Percentiles rank a stretch among this genome's conserved stretches.
phyloP scores from a whole-genome alignment of 73 alveolate genomes.

The Paramecium primaurelia region DNA sequence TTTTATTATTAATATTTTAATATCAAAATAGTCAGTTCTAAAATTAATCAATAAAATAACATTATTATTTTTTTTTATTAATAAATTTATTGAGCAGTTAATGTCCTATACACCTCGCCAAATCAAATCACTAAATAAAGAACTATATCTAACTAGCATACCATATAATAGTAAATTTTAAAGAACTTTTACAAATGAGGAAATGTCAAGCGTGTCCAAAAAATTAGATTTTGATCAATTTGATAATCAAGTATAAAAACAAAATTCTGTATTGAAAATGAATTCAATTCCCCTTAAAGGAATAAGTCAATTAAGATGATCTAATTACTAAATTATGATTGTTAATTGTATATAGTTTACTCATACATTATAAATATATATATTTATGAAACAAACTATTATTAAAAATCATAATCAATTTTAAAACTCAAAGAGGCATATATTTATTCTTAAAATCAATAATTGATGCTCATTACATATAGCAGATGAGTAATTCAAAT shows the following conservation, averaged over 20 bases:
- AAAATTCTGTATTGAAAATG: neutral
- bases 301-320: neutral
- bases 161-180: neutral
- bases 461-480: no score
- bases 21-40: neutral
- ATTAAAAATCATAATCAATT: neutral
- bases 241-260: neutral
- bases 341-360: neutral
- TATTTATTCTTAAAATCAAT: no score
- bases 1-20: neutral
- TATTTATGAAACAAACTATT: neutral
- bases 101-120: conserved; percentile 22
- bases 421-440: neutral
- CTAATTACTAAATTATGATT: neutral
- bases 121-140: neutral
- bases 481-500: no score
- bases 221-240: conserved; percentile 4
- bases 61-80: conserved; percentile 19
- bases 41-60: neutral
- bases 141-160: neutral
- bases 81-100: conserved; percentile 48
- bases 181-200: conserved; percentile 12
- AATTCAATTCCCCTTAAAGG: neutral
- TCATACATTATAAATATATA: neutral
- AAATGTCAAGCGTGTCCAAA: neutral